Base-by-base conservation (phyloP, 768 basidiomycete genomes). In the Tulasnella sp. region DNA sequence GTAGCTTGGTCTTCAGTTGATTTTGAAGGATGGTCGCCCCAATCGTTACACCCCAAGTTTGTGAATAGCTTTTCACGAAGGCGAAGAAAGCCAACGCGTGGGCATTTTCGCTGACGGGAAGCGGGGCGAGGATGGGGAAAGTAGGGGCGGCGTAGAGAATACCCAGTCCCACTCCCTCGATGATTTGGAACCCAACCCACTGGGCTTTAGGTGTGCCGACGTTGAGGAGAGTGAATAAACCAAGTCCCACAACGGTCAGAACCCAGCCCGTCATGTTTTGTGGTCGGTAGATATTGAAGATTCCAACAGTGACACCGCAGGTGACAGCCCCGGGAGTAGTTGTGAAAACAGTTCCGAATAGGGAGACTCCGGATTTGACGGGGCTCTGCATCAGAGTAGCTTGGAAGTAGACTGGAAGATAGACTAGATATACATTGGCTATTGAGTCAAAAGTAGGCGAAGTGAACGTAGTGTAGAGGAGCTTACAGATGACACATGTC, bases 21-120 rank as follows among this genome's bases (percentile, higher is more conserved):
- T 44, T 44, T 44, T 44, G 44, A 44, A 85, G 80, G 69, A 84
- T 72, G 4, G 82, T 83, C 14, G 82, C 72, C 2, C 85, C 85
- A 46, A 85, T 81, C 7, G 81, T 74, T 77, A 85, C 84, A 0
- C 91, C 91, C 88, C 90, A 89, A 6, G 86, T 85, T 87, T 90
- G 84, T 0, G 50, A 40, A 77, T 76, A 42, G 46, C 76, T 48
- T 77, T 80, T 31, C 80, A 44, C 44, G 44, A 44, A 44, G 44
- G 44, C 44, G 14, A 44, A 44, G 14, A 44, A 44, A 11, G 44
- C 81, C 31, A 82, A 73, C 6, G 81, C 81, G 46, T 80, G 74
- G 40, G 81, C 81, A 42, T 80, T 82, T 5, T 80, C 48, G 24
- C 46, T 42, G 34, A 77, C 42, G 22, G 80, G 75, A 5, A 80